Conservation (phyloP, 805 yeast genomes). For the Candida maris region DNA sequence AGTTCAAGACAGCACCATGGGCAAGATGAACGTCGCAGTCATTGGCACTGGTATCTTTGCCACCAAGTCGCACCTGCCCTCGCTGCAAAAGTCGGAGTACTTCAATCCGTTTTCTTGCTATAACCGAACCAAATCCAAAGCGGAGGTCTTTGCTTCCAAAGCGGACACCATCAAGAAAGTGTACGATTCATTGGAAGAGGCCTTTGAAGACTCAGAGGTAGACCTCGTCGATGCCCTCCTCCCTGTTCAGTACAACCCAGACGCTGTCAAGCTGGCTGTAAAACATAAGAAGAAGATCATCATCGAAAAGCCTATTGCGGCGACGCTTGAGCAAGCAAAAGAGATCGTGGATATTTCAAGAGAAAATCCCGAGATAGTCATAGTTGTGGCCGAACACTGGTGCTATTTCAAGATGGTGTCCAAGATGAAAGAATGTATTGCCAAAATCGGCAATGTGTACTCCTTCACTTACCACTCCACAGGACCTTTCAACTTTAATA, state of each 20-base stretch:
- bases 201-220: slow-evolving; percentile 60
- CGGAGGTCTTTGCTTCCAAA: slow-evolving; percentile 66
- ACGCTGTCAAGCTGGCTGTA: slow-evolving; percentile 65
- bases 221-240: slow-evolving; percentile 81
- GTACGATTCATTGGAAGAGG: slow-evolving; percentile 58
- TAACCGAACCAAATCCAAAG: slow-evolving; percentile 83
- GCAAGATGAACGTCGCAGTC: slow-evolving; percentile 52
- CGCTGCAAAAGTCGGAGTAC: slow-evolving; percentile 47
- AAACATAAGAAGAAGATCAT: slow-evolving; percentile 72
- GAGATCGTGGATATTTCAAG: slow-evolving; percentile 69
- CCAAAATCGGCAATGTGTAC: slow-evolving; percentile 68
- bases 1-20: slow-evolving; percentile 6
- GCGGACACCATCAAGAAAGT: slow-evolving; percentile 56
- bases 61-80: slow-evolving; percentile 76
- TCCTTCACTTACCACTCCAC: slow-evolving; percentile 73
- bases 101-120: slow-evolving; percentile 66
- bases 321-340: slow-evolving; percentile 73
- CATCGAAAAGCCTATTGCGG: slow-evolving; percentile 92
- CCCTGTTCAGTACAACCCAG: slow-evolving; percentile 81
- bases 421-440: slow-evolving; percentile 52
- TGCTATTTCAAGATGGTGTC: slow-evolving; percentile 60
- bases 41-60: slow-evolving; percentile 91
- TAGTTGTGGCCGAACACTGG: slow-evolving; percentile 86
- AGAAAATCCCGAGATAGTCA: slow-evolving; percentile 55
- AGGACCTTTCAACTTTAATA: slow-evolving; percentile 61